These are phyloP conservation scores for Emericellopsis atlantica DNA, from an alignment of 2,329 filamentous ascomycete species.

Conservation along the genomic window DNA sequence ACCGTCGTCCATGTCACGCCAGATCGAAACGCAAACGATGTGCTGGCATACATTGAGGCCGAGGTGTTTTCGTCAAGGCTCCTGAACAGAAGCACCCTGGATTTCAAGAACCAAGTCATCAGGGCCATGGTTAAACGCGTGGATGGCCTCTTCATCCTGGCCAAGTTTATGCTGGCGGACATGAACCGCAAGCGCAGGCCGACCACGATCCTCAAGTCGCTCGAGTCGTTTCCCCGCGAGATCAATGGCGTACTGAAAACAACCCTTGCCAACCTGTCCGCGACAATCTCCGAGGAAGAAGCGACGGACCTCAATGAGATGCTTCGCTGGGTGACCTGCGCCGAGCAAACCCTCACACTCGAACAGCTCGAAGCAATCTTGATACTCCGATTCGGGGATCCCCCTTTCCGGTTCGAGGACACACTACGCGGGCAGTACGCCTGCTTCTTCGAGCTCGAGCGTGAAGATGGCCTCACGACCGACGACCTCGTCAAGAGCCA, in stretches of 20 bases:
- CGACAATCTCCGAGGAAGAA: slow-evolving; percentile 23
- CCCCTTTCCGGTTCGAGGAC: slow-evolving; percentile 26
- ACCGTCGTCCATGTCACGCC: slow-evolving; percentile 27
- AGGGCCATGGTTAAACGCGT: slow-evolving; percentile 25
- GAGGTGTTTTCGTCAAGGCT: slow-evolving; percentile 25
- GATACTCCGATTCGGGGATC: slow-evolving; percentile 26
- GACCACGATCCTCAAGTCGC: slow-evolving; percentile 26
- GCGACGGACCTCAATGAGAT: slow-evolving; percentile 31
- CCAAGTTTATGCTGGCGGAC: slow-evolving; percentile 37
- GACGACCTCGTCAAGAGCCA: slow-evolving; percentile 25
- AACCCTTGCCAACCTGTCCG: slow-evolving; percentile 26
- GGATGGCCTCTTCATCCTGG: slow-evolving; percentile 34
- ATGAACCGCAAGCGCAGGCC: slow-evolving; percentile 30
- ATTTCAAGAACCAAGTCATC: slow-evolving; percentile 24
- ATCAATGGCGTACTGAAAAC: slow-evolving; percentile 27
- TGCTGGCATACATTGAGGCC: slow-evolving; percentile 25
- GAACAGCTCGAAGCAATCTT: slow-evolving; percentile 30
- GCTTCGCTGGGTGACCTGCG: slow-evolving; percentile 30
- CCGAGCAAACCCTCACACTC: slow-evolving; percentile 26
- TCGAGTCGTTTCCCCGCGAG: slow-evolving; percentile 29
- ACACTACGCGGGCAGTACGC: slow-evolving; percentile 28
- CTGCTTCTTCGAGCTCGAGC: slow-evolving; percentile 30
- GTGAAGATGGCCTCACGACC: slow-evolving; percentile 28
- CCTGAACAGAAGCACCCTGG: slow-evolving; percentile 16
- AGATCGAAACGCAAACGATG: slow-evolving; percentile 27